Base-by-base conservation (phyloP, 2,329 filamentous ascomycete species). In the Macrophomina phaseolina region DNA sequence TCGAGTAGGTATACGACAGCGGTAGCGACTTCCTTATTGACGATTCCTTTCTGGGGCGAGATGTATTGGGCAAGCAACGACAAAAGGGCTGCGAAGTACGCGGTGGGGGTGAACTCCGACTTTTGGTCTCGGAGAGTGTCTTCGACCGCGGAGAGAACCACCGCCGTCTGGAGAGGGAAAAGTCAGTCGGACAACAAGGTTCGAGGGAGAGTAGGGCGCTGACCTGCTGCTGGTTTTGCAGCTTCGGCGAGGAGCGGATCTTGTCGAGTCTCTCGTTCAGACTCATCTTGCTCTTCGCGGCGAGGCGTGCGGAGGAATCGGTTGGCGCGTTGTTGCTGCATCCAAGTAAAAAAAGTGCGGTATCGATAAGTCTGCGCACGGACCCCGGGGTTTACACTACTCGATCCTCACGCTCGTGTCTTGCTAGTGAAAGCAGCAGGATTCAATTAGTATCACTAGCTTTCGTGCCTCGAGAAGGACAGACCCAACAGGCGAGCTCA, bases 1-100 rank as follows among this genome's bases (percentile, higher is more conserved):
- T 99, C 94, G 82, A 99, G 92, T 16, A 99, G 89, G 80, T 99
- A 99, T 72, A 99, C 91, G 70, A 96, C 91, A 2, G 94, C 92
- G 28, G 91, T 89, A 38, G 92, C 91, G 68, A 96, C 84, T 70
- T 96, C 93, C 77, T 92, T 91, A 77, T 94, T 94, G 65, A 91
- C 83, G 65, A 88, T 87, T 62, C 88, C 90, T 66, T 85, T 81
- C 70, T 82, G 79, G 55, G 79, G 84, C 46, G 85, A 87, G 64
- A 91, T 86, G 34, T 92, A 90, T 80, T 96, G 91, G 73, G 89
- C 87, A 3, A 99, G 87, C 3, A 99, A 86, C 45, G 94, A 92
- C 53, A 99, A 86, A 5, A 99, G 88, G n/a, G 95, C 94, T 16
- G 94, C 94, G 76, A 98, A 97, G 81, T 98, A 99, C 68, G 91